Evolutionary conservation across 768 basidiomycete genomes (phyloP).

Genomic region (Leucocoprinus birnbaumii): DNA sequence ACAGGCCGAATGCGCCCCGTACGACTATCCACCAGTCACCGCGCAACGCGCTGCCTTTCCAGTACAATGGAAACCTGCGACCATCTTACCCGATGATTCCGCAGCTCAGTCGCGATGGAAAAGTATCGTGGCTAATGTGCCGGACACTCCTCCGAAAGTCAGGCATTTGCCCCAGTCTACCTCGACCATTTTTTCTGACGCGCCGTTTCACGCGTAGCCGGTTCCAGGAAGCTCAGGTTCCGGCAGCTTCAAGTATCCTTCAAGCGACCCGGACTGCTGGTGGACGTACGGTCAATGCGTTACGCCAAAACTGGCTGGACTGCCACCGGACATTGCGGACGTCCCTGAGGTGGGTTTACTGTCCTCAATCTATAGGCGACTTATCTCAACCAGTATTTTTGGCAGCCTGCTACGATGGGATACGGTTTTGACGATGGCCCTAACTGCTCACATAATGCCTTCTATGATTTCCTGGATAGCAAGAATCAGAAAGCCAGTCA

Average conservation of each 20-base stretch:
- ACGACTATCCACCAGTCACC: constrained; percentile 35
- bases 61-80: constrained; percentile 37
- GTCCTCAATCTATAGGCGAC: neutral
- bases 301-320: constrained; percentile 40
- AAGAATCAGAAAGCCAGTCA: constrained; percentile 61
- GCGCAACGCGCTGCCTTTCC: constrained; percentile 36
- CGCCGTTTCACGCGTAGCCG: neutral
- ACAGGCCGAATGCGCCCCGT: constrained; percentile 37
- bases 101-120: constrained; percentile 40
- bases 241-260: neutral
- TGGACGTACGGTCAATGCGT: constrained; percentile 43
- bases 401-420: constrained; percentile 51
- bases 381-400: neutral
- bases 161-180: neutral
- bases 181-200: neutral
- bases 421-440: constrained; percentile 68
- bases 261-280: constrained; percentile 50
- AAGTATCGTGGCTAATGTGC: constrained; percentile 39
- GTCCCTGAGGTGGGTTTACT: constrained; percentile 42
- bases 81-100: constrained; percentile 38
- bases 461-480: constrained; percentile 49
- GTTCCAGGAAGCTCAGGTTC: neutral
- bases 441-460: constrained; percentile 61
- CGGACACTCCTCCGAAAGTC: constrained; percentile 46
- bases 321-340: constrained; percentile 40